Base-by-base conservation (phyloP, 164 flowering plant species). In the Warburgia ugandensis region DNA sequence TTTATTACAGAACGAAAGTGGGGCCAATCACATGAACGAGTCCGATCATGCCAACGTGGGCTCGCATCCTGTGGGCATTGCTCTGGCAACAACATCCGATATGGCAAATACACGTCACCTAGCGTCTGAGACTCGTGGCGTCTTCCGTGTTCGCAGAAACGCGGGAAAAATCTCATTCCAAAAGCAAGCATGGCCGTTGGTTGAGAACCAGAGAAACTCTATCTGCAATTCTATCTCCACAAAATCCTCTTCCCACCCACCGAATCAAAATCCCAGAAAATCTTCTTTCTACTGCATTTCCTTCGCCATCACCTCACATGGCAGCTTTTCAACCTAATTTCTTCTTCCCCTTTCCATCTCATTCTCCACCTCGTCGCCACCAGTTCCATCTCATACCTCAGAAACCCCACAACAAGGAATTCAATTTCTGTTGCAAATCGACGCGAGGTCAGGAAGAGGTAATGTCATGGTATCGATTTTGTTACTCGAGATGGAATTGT, bases 201-300 rank as follows among this genome's bases (percentile, higher is more conserved):
- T 22, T n/a, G 50, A 29, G 50, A 46, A 46, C 50, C 50, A 46
- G 50, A 46, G 35, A 46, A 28, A 46, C 22, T 33, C 32, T 46
- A 46, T 46, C 50, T 20, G 12, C 27, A 42, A 22, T 9, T 6
- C 20, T 6, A 42, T 19, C 5, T 4, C 45, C 45, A 17, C 9
- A 22, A 42, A 42, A 42, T 9, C n/a, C n/a, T 17, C 17, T 16
- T 42, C 11, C 11, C 2, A 13, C 8, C 22, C 45, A 42, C 22
- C 25, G n/a, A 4, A 2, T 5, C 27, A 6, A 10, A 1, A 5
- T 42, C 19, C 26, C 27, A 23, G 10, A 19, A 10, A 8, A 14
- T 42, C 27, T 42, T 9, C 8, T 42, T 11, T 42, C 16, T n/a
- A n/a, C n/a, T n/a, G n/a, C n/a, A 13, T 19, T 27, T 14, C 22